Evolutionary conservation across 805 yeast species (phyloP).

Genomic region (Saccharomyces mikatae): DNA sequence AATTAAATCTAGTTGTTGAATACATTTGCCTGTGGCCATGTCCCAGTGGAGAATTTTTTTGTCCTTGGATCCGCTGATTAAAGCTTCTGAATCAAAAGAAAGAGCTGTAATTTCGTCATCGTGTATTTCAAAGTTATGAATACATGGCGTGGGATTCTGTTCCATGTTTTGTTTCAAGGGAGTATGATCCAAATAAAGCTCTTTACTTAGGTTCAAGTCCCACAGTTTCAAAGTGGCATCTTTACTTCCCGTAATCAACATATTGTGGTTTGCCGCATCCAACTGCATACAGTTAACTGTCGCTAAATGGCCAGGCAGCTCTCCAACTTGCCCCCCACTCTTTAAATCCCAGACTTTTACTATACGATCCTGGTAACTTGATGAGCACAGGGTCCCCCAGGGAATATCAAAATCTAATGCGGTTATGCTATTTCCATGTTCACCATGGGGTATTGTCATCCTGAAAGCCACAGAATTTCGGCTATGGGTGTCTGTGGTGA

Average conservation of each 20-base stretch:
- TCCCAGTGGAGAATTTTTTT: constrained; percentile 74
- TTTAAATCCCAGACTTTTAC: constrained; percentile 80
- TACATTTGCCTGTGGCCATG: constrained; percentile 51
- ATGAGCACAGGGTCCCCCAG: constrained; percentile 66
- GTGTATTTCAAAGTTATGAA: constrained; percentile 53
- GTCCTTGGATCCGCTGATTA: constrained; percentile 65
- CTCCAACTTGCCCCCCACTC: constrained; percentile 41
- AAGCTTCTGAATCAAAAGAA: constrained; percentile 41
- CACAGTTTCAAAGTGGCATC: constrained; percentile 59
- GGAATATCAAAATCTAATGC: constrained; percentile 64
- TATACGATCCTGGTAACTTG: constrained; percentile 62
- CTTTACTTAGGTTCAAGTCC: constrained; percentile 38
- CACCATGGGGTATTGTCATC: constrained; percentile 13
- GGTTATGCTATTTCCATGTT: constrained; percentile 47
- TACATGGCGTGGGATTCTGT: constrained; percentile 30
- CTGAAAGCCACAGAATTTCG: not conserved
- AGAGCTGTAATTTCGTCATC: constrained; percentile 59
- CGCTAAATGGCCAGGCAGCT: constrained; percentile 55
- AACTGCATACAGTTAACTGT: constrained; percentile 55
- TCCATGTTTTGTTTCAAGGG: constrained; percentile 11
- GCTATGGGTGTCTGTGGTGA: not conserved
- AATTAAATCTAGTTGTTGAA: constrained; percentile 58
- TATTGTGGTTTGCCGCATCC: constrained; percentile 39
- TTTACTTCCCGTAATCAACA: constrained; percentile 43
- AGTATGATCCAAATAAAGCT: constrained; percentile 17